phyloP scores from a whole-genome alignment of 2,329 filamentous ascomycete genomes.

The Fusarium verrucosum region DNA sequence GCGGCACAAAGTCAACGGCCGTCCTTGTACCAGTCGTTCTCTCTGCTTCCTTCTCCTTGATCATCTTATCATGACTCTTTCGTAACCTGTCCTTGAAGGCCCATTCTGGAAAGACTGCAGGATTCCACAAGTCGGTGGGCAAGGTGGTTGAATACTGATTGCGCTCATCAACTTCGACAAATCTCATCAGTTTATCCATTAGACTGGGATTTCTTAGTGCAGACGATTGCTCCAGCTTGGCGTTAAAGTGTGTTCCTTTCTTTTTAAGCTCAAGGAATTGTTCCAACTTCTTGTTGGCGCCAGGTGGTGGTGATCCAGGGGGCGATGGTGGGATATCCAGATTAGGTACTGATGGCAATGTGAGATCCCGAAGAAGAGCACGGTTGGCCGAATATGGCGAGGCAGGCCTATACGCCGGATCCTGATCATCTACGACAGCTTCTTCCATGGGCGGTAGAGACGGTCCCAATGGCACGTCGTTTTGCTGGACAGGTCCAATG shows the following conservation, averaged over 20 bases:
- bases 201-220: constrained; percentile 77
- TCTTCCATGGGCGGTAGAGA: constrained; percentile 49
- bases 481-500: constrained; percentile 47
- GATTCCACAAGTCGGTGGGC: constrained; percentile 65
- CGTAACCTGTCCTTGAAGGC: constrained; percentile 62
- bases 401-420: constrained; percentile 48
- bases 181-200: constrained; percentile 76
- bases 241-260: constrained; percentile 80
- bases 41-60: constrained; percentile 57
- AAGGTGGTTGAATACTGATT: constrained; percentile 74
- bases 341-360: constrained; percentile 75
- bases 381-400: constrained; percentile 76
- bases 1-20: constrained; percentile 61
- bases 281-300: constrained; percentile 72
- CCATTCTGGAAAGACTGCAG: constrained; percentile 62
- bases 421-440: constrained; percentile 32
- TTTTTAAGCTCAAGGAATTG: constrained; percentile 81
- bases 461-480: constrained; percentile 51
- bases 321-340: constrained; percentile 80
- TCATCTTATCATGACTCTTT: constrained; percentile 57
- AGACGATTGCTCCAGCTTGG: constrained; percentile 71
- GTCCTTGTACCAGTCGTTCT: constrained; percentile 53
- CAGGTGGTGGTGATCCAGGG: constrained; percentile 64
- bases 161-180: constrained; percentile 61
- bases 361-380: constrained; percentile 73